Base-by-base conservation (phyloP, 2,329 filamentous ascomycete genomes). In the Myotisia sp. region DNA sequence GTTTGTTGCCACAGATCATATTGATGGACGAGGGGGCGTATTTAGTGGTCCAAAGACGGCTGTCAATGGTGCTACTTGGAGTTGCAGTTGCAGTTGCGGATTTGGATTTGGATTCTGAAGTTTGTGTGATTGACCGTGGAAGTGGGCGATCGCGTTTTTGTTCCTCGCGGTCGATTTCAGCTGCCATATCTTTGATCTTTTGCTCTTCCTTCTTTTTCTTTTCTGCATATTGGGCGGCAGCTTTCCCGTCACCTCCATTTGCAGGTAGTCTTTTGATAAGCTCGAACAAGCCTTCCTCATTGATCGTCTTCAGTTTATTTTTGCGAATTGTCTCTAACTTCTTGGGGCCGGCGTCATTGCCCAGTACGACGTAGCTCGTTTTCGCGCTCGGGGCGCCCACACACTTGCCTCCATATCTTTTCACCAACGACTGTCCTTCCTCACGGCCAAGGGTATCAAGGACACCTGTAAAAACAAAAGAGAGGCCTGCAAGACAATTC, bases 1-100 rank as follows among this genome's bases (percentile, higher is more conserved):
- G 68, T 56, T 95, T 95, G 60, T 98, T 98, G 43, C 90, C 90
- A 54, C 87, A 95, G 30, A 98, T 93, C 52, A 94, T 86, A 38
- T 62, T 79, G 27, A 92, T 65, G 36, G 79, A 71, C 1, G 79
- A 81, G 2, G 90, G 90, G 0, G 90, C 90, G 57, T 98, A 95
- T 49, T 94, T 95, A 28, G 79, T 81, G 2, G 90, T 98, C 79
- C 90, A 92, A 2, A 98, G 66, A 45, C 82, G 76, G 39, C 73
- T 69, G 34, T 74, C 67, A 23, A 65, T 54, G 12, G 35, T 16
- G 10, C 29, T 20, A 26, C 60, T 64, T 31, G 35, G 38, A 28
- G 49, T 36, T 19, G 62, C 60, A 33, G 62, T 54, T 28, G 53
- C 45, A 13, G 55, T 43, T 29, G 42, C 44, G 18, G 50, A 49